Evolutionary conservation across 2,329 filamentous ascomycete genomes (phyloP), one percentile per base, ranked within the genome.

Genomic region (Ascochyta koolunga): DNA sequence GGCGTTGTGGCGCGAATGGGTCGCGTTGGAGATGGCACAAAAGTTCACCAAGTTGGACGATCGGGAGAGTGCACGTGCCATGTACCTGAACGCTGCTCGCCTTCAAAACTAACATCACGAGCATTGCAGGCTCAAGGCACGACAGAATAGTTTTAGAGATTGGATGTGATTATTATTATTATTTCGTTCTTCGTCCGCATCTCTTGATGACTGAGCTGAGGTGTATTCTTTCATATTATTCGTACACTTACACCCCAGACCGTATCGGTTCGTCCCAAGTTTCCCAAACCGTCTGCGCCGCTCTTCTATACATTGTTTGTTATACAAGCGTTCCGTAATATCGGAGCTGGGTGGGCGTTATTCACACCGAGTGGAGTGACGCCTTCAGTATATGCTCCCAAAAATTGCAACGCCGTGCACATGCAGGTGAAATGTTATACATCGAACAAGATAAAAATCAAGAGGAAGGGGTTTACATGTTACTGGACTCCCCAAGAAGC

Each of bases 401-500:
- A 8, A 29, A 46, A 43, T 24, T 32, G 35, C 31, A 56, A 56
- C 54, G 49, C 54, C 54, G 39, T 56, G 43, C 33, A 44, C 31
- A 56, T 56, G 54, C 54, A 52, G 43, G 25, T 38, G 22, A 56
- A 29, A 40, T 56, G 35, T 56, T 52, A 15, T 56, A 56, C 54
- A 56, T n/a, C 43, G 29, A 35, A 44, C 47, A 35, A 24, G 15
- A 44, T 39, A 33, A 54, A 41, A 19, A n/a, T 24, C 38, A 24
- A 13, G 22, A 31, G 4, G n/a, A 11, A 13, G 18, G 19, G 4
- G 19, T 43, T 65, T 57, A 71, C 60, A 69, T 60, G 48, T 76
- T 75, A 51, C 77, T 76, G 42, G 71, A 77, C 57, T 78, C 76
- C 3, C 79, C 79, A 35, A 82, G 59, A 11, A 77, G 67, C 64